Base-by-base conservation (phyloP, 2,329 filamentous ascomycete genomes). In the Exophiala xenobiotica region DNA sequence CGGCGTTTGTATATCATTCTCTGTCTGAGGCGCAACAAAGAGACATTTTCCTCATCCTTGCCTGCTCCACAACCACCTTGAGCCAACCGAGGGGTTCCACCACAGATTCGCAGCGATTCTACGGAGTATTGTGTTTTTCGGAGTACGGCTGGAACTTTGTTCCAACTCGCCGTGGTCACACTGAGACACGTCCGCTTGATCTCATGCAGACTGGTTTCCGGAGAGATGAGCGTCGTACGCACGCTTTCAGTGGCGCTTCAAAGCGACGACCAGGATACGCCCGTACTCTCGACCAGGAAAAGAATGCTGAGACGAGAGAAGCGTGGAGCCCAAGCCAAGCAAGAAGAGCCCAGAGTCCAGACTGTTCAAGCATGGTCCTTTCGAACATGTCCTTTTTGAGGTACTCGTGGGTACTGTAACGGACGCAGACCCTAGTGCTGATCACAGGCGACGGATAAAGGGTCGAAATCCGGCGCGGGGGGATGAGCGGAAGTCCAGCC, bases 401-500 rank as follows among this genome's bases (percentile, higher is more conserved):
- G 19, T 39, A 20, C n/a, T 3, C 9, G 9, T 6, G 11, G 11
- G 12, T 14, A 35, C 31, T 6, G 6, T 35, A 16, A 16, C 3
- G 18, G 31, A 5, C 18, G n/a, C 18, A 46, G 24, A 23, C 51
- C 48, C 45, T 49, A 29, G 37, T 35, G 45, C 24, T 49, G 51
- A 51, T 50, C 45, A 37, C 7, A 18, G 29, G 43, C 33, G 40
- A 37, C 14, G 33, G 22, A 33, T 26, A 35, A 12, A 18, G 18
- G 35, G 45, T 49, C 42, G 45, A 42, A 40, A 45, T 51, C 52
- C 47, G 53, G 48, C 14, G 50, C 46, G 44, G 37, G 53, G 44
- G 46, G 46, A 46, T 49, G 44, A 39, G 27, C 53, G 52, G 56
- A 51, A 52, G 40, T 20, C 22, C 14, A 53, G 41, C 42, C 37